Conservation (phyloP, 2,329 filamentous ascomycete genomes). For the Apiospora kogelbergensis region DNA sequence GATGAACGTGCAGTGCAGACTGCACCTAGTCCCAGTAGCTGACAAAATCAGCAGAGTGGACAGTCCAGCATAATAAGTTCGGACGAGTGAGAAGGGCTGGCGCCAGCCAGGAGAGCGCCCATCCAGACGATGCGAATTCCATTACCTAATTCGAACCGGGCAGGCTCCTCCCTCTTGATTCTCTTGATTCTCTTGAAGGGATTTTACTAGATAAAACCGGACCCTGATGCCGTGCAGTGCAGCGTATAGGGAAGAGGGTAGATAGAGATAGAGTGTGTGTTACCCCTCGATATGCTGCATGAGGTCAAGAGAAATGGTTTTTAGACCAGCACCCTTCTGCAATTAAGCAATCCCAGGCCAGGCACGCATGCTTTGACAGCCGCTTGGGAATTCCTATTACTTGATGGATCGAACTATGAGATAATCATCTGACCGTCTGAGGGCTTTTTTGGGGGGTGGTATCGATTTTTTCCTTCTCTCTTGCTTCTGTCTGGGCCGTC, state of each 20-base stretch:
- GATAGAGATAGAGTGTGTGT: neutral
- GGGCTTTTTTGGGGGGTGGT: neutral
- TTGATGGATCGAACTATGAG: neutral
- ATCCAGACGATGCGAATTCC: conserved; percentile 17
- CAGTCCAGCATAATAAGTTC: neutral
- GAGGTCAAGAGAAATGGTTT: neutral
- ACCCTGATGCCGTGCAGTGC: conserved; percentile 2
- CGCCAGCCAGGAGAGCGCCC: neutral
- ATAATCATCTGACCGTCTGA: neutral
- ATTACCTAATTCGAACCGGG: conserved; percentile 28
- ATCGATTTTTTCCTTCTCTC: neutral
- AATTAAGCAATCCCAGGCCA: neutral
- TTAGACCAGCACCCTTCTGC: neutral
- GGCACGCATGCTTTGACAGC: neutral
- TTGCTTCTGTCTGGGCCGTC: neutral
- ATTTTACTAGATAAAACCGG: conserved; percentile 8
- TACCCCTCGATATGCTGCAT: neutral
- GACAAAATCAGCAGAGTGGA: neutral
- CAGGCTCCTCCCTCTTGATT: neutral
- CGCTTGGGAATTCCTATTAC: conserved; percentile 1
- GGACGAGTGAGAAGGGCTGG: neutral
- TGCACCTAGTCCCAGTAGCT: neutral
- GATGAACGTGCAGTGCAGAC: neutral
- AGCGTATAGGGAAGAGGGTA: neutral
- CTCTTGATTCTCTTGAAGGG: neutral